Evolutionary conservation across 2,329 filamentous ascomycete genomes (phyloP).

Genomic region (Aspergillus uvarum): DNA sequence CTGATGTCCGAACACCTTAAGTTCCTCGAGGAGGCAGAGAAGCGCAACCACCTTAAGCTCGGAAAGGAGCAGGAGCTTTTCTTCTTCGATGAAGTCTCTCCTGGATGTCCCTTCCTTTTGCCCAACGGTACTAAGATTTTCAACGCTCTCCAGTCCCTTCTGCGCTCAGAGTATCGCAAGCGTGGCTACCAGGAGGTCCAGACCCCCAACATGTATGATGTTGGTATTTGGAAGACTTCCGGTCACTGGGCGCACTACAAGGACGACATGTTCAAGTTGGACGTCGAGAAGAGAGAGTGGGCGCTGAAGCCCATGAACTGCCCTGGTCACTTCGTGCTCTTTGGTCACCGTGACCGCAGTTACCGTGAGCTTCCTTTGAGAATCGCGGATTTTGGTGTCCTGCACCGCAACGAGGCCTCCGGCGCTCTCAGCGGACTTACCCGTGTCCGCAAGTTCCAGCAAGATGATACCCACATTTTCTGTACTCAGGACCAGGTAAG

Average conservation of each 20-base stretch:
- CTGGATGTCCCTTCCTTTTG: slow-evolving; percentile 87
- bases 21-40: slow-evolving; percentile 95
- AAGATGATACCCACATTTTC: slow-evolving; percentile 97
- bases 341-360: slow-evolving; percentile 76
- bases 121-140: slow-evolving; percentile 92
- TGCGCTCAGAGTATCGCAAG: slow-evolving; percentile 86
- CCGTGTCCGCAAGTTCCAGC: slow-evolving; percentile 88
- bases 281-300: slow-evolving; percentile 77
- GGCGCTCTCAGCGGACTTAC: slow-evolving; percentile 89
- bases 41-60: slow-evolving; percentile 91
- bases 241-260: slow-evolving; percentile 94
- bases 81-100: slow-evolving; percentile 94
- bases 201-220: slow-evolving; percentile 95
- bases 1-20: slow-evolving; percentile 88
- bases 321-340: slow-evolving; percentile 88
- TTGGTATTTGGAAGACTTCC: slow-evolving; percentile 87
- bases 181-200: slow-evolving; percentile 94
- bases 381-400: slow-evolving; percentile 91
- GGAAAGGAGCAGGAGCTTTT: slow-evolving; percentile 95
- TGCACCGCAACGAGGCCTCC: slow-evolving; percentile 93
- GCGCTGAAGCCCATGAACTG: slow-evolving; percentile 98
- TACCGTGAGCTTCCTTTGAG: slow-evolving; percentile 89
- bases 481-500: slow-evolving; percentile 73
- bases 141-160: slow-evolving; percentile 78
- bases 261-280: slow-evolving; percentile 92